Evolutionary conservation across 805 yeast species (phyloP).

Genomic region (Myxozyma vanderwaltii): DNA sequence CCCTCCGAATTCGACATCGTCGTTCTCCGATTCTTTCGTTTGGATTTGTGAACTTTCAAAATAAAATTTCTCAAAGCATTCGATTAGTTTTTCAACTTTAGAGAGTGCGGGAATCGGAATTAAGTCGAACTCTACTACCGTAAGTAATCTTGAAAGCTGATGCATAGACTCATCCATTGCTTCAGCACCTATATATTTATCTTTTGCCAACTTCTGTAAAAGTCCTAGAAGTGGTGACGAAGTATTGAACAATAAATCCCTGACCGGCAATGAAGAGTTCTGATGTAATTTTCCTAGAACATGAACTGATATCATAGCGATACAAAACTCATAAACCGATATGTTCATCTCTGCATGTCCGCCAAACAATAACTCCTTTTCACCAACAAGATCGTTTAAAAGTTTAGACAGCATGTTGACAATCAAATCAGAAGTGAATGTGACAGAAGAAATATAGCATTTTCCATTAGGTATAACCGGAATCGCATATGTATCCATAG

Average conservation of each 20-base stretch:
- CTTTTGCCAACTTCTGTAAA: neutral
- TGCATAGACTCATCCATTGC: neutral
- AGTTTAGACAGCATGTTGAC: neutral
- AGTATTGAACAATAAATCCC: neutral
- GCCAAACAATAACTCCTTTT: neutral
- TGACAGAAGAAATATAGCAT: neutral
- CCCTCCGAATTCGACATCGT: neutral
- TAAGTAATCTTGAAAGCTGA: neutral
- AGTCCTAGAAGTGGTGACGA: neutral
- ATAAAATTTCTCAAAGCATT: neutral
- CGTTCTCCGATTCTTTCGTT: neutral
- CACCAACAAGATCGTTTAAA: neutral
- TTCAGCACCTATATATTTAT: neutral
- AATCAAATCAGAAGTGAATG: neutral
- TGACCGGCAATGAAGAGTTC: neutral
- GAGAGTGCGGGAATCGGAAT: neutral
- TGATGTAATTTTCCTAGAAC: neutral
- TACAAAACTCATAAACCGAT: neutral
- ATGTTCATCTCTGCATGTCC: neutral
- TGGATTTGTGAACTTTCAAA: neutral
- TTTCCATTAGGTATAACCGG: neutral
- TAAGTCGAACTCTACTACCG: neutral
- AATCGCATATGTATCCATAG: neutral
- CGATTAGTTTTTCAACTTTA: neutral
- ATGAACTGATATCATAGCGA: neutral